These are phyloP conservation scores for Cytospora piceae DNA, from an alignment of 2,329 filamentous ascomycete species.

Conservation along the genomic window DNA sequence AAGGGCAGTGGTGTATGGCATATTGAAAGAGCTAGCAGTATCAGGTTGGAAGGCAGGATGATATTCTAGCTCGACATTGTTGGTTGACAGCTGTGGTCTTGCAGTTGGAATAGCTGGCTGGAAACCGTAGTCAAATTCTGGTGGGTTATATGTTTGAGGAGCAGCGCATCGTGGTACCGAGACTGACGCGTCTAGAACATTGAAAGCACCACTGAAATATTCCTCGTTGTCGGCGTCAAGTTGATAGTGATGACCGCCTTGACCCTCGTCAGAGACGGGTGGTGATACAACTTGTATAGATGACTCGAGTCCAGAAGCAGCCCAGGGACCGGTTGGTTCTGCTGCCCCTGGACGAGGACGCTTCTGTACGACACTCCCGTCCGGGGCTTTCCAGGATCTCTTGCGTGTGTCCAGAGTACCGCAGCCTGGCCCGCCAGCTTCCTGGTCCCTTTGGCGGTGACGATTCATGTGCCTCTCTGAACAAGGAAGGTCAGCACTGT, in stretches of 20 bases:
- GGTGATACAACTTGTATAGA: conserved; percentile 25
- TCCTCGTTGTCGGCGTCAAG: conserved; percentile 36
- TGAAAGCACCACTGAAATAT: not conserved
- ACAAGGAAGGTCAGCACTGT: conserved; percentile 27
- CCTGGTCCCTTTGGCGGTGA: conserved; percentile 57
- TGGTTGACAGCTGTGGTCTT: conserved; percentile 33
- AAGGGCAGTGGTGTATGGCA: conserved; percentile 64
- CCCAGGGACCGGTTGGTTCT: conserved; percentile 17
- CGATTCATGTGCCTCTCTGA: conserved; percentile 61
- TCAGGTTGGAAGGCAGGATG: conserved; percentile 63
- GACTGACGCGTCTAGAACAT: conserved; percentile 3
- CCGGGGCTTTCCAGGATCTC: conserved; percentile 57
- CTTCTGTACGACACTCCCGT: conserved; percentile 56
- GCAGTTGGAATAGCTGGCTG: conserved; percentile 4
- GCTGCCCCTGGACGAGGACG: conserved; percentile 34
- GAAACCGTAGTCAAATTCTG: conserved; percentile 1
- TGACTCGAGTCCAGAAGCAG: conserved; percentile 9
- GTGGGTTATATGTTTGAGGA: not conserved
- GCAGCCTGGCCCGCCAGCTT: conserved; percentile 56
- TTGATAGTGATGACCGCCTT: conserved; percentile 21
- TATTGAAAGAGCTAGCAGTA: conserved; percentile 67
- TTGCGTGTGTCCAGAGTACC: conserved; percentile 59
- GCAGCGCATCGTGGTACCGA: not conserved
- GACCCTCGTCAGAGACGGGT: conserved; percentile 29
- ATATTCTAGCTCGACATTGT: conserved; percentile 42